Percentiles rank a stretch among this genome's conserved stretches.
These are phyloP conservation scores for Puya raimondii DNA, from an alignment of 176 grass and related monocot genomes.

Conservation along the genomic window DNA sequence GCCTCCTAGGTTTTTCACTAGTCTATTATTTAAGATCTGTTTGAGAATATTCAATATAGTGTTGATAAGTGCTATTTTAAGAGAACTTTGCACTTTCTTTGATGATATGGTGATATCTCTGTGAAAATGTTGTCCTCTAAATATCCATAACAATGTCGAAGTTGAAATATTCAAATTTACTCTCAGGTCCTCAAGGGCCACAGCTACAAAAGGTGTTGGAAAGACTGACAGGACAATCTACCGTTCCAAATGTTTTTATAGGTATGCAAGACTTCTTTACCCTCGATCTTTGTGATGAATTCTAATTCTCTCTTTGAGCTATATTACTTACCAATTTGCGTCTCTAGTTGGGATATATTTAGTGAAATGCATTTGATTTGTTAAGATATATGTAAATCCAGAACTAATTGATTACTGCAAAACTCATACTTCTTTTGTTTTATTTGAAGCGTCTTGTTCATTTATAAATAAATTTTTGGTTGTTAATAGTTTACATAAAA, in stretches of 20 bases:
- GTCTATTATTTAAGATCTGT: too few species aligned
- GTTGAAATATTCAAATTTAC: neutral
- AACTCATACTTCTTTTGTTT: neutral
- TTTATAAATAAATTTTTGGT: too few species aligned
- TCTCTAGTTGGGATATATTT: neutral
- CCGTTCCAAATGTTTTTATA: slow-evolving; percentile 90
- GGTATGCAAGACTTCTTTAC: slow-evolving; percentile 26
- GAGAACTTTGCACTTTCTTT: too few species aligned
- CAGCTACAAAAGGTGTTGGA: slow-evolving; percentile 86
- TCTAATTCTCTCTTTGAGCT: neutral
- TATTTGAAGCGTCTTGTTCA: too few species aligned
- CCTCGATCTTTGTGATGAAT: neutral
- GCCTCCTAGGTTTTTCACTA: too few species aligned
- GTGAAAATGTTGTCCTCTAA: neutral
- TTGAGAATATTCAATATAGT: too few species aligned
- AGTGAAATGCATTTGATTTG: neutral
- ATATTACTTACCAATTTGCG: neutral
- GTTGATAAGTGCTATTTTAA: too few species aligned
- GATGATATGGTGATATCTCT: neutral
- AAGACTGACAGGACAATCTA: slow-evolving; percentile 70
- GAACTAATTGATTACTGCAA: neutral
- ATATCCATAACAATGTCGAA: neutral
- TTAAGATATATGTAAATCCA: neutral
- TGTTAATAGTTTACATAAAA: too few species aligned
- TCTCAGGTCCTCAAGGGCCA: slow-evolving; percentile 63